Evolutionary conservation across 768 basidiomycete genomes (phyloP), one percentile per base, ranked within the genome.

Genomic region (Clitopilus passeckerianus): DNA sequence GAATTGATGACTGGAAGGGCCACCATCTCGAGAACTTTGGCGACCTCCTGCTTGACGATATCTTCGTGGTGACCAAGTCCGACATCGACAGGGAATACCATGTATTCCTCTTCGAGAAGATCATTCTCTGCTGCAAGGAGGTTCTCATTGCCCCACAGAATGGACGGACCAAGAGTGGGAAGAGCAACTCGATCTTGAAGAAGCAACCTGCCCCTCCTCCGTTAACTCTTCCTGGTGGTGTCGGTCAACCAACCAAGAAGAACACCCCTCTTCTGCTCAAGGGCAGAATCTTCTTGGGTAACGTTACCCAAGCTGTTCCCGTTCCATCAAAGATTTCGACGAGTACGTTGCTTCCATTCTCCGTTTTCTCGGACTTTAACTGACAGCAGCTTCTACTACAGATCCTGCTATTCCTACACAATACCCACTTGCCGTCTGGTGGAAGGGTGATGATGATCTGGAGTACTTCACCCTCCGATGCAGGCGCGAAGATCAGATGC

Each of bases 1-100:
- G 97, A 50, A 94, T 99, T 53, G 93, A 95, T 64, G 97, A 99
- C 71, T 99, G 97, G 97, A 98, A 98, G 72, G 96, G 96, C 10
- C 97, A 99, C 72, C 92, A 96, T 65, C 81, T 98, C 37, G 86
- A 86, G 65, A 91, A 94, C 71, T 98, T 99, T 64, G 97, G 97
- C 61, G 86, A 92, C 65, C 89, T 99, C 57, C 81, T 96, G 34
- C 84, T 98, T 30, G 95, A 98, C 70, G 97, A 98, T 70, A 84
- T 94, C 58, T 98, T 98, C 72, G 86, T 89, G 59, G 97, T 98
- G 59, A 96, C 91, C 66, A 99, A 98, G 74, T 91, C 89, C 54
- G 95, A 95, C 60, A 91, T 95, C 67, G 95, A 98, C 71, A 85
- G 97, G 65, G 97, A 99, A 72, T 98, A 98, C 67, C 94, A 96